A percentile compares a stretch with the other conserved stretches of the same genome.
Evolutionary conservation across 352 stramenopile species (phyloP).

Genomic region (Globisporangium echinulatum): DNA sequence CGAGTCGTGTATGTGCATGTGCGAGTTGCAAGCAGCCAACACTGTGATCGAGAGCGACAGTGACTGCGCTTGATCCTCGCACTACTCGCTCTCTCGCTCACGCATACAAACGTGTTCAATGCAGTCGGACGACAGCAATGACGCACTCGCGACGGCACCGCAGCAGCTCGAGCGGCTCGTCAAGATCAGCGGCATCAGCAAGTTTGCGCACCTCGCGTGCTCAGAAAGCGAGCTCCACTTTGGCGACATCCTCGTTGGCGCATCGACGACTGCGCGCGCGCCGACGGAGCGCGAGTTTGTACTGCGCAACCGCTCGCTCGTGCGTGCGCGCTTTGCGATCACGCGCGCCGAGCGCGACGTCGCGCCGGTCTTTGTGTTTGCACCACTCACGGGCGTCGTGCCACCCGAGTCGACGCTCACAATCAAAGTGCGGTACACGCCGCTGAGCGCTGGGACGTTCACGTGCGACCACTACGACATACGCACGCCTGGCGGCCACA

Average conservation of each 20-base stretch:
- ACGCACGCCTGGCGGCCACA: constrained; percentile 84
- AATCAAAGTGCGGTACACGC: constrained; percentile 76
- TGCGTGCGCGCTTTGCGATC: constrained; percentile 79
- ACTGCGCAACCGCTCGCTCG: constrained; percentile 86
- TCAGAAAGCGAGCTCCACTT: constrained; percentile 83
- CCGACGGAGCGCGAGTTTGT: constrained; percentile 77
- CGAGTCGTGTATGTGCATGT: not conserved
- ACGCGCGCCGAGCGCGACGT: constrained; percentile 77
- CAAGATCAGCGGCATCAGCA: constrained; percentile 87
- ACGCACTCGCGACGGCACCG: constrained; percentile 17
- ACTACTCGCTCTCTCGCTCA: not conserved
- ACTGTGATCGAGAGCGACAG: not conserved
- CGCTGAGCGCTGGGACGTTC: constrained; percentile 79
- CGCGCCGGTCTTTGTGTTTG: constrained; percentile 82
- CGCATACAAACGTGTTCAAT: not conserved
- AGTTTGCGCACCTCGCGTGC: constrained; percentile 83
- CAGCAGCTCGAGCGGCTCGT: constrained; percentile 38
- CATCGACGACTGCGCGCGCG: constrained; percentile 26
- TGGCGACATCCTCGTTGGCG: constrained; percentile 75
- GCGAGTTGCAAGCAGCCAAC: no score
- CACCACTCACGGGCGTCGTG: constrained; percentile 60
- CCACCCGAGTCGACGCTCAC: constrained; percentile 57
- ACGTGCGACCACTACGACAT: constrained; percentile 90
- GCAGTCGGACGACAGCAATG: constrained; percentile 20
- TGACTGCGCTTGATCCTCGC: not conserved